Conservation (phyloP, 768 basidiomycete genomes). For the Mycena filopes region DNA sequence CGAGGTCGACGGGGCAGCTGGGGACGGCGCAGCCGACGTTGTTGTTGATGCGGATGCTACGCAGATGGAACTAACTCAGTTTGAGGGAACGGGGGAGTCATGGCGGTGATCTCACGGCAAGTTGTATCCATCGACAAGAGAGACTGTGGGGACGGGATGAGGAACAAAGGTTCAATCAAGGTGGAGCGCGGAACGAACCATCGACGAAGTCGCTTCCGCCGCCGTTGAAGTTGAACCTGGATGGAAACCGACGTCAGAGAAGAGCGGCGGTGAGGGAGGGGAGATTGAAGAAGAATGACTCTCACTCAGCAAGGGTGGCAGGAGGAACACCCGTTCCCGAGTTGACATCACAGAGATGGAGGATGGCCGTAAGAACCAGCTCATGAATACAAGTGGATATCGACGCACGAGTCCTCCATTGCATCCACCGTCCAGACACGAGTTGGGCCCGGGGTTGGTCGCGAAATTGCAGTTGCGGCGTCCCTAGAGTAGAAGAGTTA, state of each 20-base stretch:
- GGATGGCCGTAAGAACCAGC: neutral
- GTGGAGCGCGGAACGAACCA: neutral
- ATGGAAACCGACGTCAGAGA: no score
- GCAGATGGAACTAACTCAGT: no score
- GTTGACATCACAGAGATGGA: conserved; percentile 30
- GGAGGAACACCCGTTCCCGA: conserved; percentile 52
- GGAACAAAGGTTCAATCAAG: neutral
- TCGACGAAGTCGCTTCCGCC: neutral
- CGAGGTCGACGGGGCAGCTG: conserved; percentile 58
- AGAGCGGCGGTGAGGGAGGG: no score
- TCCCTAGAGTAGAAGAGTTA: conserved; percentile 33
- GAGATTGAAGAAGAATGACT: conserved; percentile 46
- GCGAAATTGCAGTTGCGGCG: conserved; percentile 61
- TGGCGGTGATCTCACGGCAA: conserved; percentile 52
- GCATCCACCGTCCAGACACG: conserved; percentile 61
- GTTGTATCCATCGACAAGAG: conserved; percentile 62
- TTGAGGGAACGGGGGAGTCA: no score
- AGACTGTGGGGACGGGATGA: conserved; percentile 39
- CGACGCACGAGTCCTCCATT: conserved; percentile 40
- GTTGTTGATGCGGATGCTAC: conserved; percentile 38
- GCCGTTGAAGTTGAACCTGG: conserved; percentile 6
- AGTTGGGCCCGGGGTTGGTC: conserved; percentile 46
- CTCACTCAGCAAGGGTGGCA: conserved; percentile 56
- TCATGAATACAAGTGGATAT: conserved; percentile 40
- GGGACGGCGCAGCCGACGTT: conserved; percentile 49